Base-by-base conservation (phyloP, 106 monocot species). In the Chionographis japonica region DNA sequence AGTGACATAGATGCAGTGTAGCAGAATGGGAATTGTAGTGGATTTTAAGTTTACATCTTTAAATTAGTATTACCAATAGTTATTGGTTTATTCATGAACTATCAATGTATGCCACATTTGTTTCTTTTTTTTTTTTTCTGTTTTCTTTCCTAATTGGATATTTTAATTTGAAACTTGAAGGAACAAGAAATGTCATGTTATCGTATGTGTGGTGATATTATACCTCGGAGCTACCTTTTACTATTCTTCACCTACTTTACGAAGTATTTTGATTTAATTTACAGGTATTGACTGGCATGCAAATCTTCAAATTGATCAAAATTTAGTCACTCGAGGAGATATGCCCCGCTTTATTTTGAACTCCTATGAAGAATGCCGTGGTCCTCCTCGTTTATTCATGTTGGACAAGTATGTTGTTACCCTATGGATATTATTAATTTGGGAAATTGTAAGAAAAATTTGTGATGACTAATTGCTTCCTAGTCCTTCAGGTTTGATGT, bases 331-430 rank as follows among this genome's bases (percentile, higher is more conserved):
- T 35, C 75, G 73, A 78, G 89, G 87, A 70, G 97, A 98, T 78
- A 90, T 98, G 92, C 97, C 97, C 43, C 86, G 92, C 62, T 93
- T 92, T 73, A 62, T 98, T 77, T 74, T 98, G 79, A 83, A 92
- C 52, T 98, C 92, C 4, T 98, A 93, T 68, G 97, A 98, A 87
- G 97, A 98, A 77, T 87, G 89, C 27, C 87, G 80, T 72, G 92
- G 92, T 60, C 92, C 92, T 64, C 97, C 97, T 52, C 80, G 69
- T 39, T 72, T 98, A 72, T 92, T 98, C 71, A 90, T 83, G 61
- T 72, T 98, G 52, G 92, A 98, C 68, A 98, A 87, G 97, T 98
- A 83, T 59, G 76, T 51, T 56, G 18, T 62, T 51, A 17, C 27
- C 46, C 56, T 16, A 40, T 8, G n/a, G 8, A 4, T 63, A 36